Base-by-base conservation (phyloP, 495 filamentous ascomycete species). In the Penicillium robsamsonii region DNA sequence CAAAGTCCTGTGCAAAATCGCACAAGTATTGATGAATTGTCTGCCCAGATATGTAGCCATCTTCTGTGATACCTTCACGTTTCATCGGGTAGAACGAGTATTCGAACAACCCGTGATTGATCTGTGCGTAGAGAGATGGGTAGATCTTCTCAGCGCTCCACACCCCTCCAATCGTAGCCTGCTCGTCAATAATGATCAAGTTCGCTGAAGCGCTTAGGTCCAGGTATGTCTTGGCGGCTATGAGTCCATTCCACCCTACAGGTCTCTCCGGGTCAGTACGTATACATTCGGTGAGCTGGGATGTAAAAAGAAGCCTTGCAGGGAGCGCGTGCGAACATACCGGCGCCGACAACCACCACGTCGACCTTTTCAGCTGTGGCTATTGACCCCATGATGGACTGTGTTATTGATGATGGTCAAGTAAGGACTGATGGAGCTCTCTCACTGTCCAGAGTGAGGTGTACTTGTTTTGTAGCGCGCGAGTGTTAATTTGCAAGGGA, bases 61-160 rank as follows among this genome's bases (percentile, higher is more conserved):
- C 57, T 9, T 29, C 31, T 2, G 58, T 50, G 27, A 57, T 29
- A 3, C 61, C 61, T 12, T 40, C 24, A 43, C 22, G 24, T 24
- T 18, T 18, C 65, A 68, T 68, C 13, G 62, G 62, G 2, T 57
- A 58, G 38, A 37, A 45, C 6, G 59, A 60, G 49, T 60, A 68
- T 13, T 68, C 46, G 41, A 64, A 65, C 7, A 60, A 46, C 5
- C 58, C 58, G 53, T 50, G 43, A 5, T 51, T 44, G 1, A 60
- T 53, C 55, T 68, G 56, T 5, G 61, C 61, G 18, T 54, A 56
- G 3, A 65, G 62, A 52, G 50, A 58, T 5, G 83, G 81, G 52
- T 85, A 86, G 24, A 86, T 68, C 1, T 79, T 60, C 9, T 79
- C 61, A 25, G 76, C 61, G 17, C 75, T 73, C 85, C 84, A 88